Evolutionary conservation across 805 yeast species (phyloP), one percentile per base, ranked within the genome.

Genomic region (Sugiyamaella marilandica): DNA sequence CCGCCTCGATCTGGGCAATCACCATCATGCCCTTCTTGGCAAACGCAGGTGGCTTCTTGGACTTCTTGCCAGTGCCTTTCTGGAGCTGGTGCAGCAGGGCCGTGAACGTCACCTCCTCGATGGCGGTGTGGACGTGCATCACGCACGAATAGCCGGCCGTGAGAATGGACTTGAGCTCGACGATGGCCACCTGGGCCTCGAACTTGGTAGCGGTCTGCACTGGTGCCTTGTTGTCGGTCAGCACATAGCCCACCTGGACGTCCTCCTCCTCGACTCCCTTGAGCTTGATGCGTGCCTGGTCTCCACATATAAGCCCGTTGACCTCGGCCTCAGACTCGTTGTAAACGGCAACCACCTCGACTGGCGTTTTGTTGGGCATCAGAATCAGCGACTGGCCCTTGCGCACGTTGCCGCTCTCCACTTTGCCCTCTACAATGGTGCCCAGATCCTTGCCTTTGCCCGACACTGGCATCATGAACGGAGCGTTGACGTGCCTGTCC

Each of bases 11-110:
- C 43, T 85, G 81, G 33, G 97, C 99, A 69, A 94, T 91, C 63
- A 94, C 82, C 83, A 89, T 92, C 98, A 92, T 92, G 65, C 99
- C 99, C 80, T 88, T 87, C 74, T 92, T 94, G 59, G 98, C 99
- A 71, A 90, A 94, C 49, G 97, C 96, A 56, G 99, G 99, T 33
- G 99, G 87, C 71, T 87, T 90, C 80, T 90, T 94, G 56, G 96
- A 87, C 72, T 83, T 87, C 76, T 97, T 85, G 80, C 92, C 92
- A 53, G 98, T 90, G 58, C 97, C 97, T 77, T 87, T 92, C 72
- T 94, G 96, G 64, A 94, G 77, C 74, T 92, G 90, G 75, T 94
- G 98, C 67, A 90, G 77, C 70, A 94, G 79, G 65, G 83, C 83
- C 49, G 84, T 77, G 67, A 94, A 81, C 24, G 79, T 78, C 50